Base-by-base conservation (phyloP, 148 eudicot species). In the Dysphania ambrosioides region DNA sequence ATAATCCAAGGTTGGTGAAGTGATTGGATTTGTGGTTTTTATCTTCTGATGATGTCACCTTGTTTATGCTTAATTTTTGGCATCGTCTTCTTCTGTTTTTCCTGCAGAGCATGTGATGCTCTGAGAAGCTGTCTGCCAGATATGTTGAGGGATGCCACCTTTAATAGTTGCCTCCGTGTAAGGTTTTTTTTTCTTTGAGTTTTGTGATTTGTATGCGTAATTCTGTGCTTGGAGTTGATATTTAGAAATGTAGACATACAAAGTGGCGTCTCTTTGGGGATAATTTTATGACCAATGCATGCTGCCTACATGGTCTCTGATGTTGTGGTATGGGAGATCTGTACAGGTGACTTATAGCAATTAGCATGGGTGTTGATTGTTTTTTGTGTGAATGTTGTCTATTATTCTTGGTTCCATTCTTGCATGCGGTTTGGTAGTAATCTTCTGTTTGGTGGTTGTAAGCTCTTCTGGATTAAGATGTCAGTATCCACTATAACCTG, bases 51-150 rank as follows among this genome's bases (percentile, higher is more conserved):
- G 12, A 38, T 24, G 55, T 71, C 18, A 68, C 51, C 24, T 77
- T 75, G 57, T 31, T 53, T n/a, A 34, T 75, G 65, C 71, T 59
- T 35, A 40, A 13, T 6, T 66, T 68, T 47, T 64, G 56, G n/a
- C 24, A 36, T 66, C 56, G 27, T 19, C 60, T 69, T n/a, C n/a
- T n/a, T 60, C 18, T 53, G 18, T 60, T 26, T 75, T 47, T 80
- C n/a, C 27, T 78, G 66, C 88, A 94, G 98, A 82, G 98, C 98
- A 44, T 92, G 98, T 78, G 92, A 92, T 82, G 98, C 98, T 27
- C 80, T 94, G 70, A 84, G 91, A 75, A 88, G 89, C 72, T 88
- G 92, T 74, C 89, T 94, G 66, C 98, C 98, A 30, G 93, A 87
- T 36, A 85, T 90, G 87, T 88, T 94, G 65, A 78, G 88, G 61